phyloP scores from a whole-genome alignment of 257 asterid species.

The Fraxinus americana region DNA sequence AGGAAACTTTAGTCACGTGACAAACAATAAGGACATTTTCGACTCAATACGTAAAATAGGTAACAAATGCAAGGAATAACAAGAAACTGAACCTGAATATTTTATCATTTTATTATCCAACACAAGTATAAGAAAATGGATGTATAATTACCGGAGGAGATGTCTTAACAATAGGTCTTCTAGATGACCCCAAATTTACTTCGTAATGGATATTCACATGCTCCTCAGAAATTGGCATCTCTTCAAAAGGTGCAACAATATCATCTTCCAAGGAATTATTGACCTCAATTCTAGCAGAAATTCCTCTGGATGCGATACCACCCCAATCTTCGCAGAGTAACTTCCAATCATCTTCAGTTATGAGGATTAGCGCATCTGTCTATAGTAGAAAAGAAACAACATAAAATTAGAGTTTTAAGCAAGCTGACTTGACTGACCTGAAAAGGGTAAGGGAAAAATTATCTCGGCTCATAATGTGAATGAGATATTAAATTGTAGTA shows the following conservation, averaged over 20 bases:
- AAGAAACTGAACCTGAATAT: neutral
- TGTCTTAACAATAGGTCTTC: constrained; percentile 59
- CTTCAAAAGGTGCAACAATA: constrained; percentile 44
- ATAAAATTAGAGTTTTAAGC: constrained; percentile 25
- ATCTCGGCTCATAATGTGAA: neutral
- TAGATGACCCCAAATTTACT: constrained; percentile 36
- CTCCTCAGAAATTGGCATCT: constrained; percentile 56
- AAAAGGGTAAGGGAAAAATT: constrained; percentile 10
- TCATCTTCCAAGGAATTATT: constrained; percentile 45
- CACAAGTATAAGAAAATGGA: constrained; percentile 17
- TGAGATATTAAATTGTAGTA: constrained; percentile 15
- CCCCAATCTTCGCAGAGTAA: constrained; percentile 89
- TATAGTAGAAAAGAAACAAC: constrained; percentile 35
- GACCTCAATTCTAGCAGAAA: constrained; percentile 64
- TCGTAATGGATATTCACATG: constrained; percentile 44
- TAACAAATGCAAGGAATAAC: constrained; percentile 11
- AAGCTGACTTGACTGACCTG: constrained; percentile 15
- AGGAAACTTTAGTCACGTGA: constrained; percentile 8
- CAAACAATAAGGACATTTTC: constrained; percentile 8
- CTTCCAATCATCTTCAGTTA: constrained; percentile 86
- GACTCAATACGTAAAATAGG: neutral
- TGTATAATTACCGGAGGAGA: constrained; percentile 71
- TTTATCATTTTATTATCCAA: constrained; percentile 24
- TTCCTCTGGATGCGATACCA: constrained; percentile 61
- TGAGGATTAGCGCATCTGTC: constrained; percentile 70